phyloP scores from a whole-genome alignment of 164 flowering plant genomes.

The Umbilicus rupestris region DNA sequence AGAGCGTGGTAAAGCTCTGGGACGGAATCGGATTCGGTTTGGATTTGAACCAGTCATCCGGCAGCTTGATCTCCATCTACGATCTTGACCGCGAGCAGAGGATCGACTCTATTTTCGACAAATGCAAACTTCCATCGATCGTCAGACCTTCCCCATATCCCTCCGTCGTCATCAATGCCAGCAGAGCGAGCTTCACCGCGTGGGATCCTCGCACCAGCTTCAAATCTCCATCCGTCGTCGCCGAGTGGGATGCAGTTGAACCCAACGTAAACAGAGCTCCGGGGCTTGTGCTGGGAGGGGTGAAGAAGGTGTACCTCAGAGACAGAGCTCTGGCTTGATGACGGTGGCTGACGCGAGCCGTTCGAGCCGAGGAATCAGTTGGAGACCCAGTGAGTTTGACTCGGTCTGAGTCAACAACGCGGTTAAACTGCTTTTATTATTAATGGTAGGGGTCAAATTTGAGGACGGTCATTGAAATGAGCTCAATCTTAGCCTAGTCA shows the following conservation, averaged over 20 bases:
- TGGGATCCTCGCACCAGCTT: too few species aligned
- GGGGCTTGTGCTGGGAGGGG: constrained; percentile 9
- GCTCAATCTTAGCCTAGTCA: too few species aligned
- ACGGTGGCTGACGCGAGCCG: not conserved
- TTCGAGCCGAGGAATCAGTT: too few species aligned
- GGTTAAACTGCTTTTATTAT: too few species aligned
- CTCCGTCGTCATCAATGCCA: not conserved
- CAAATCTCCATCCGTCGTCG: too few species aligned
- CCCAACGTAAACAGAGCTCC: too few species aligned
- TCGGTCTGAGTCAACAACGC: too few species aligned
- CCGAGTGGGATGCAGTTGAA: constrained; percentile 7
- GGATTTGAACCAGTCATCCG: constrained; percentile 15
- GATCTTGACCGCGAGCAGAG: constrained; percentile 21
- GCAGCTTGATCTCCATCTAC: constrained; percentile 25
- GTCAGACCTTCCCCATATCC: not conserved
- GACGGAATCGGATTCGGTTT: constrained; percentile 33
- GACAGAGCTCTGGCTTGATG: constrained; percentile 19
- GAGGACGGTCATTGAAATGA: too few species aligned
- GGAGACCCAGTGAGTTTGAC: too few species aligned
- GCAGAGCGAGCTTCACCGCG: constrained; percentile 29
- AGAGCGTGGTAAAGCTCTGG: constrained; percentile 73
- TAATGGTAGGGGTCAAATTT: too few species aligned
- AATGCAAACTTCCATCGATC: not conserved
- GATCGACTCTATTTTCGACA: constrained; percentile 15
- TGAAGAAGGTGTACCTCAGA: constrained; percentile 22